Conservation (phyloP, 108 stramenopile species). For the Chaetoceros tenuissimus region DNA sequence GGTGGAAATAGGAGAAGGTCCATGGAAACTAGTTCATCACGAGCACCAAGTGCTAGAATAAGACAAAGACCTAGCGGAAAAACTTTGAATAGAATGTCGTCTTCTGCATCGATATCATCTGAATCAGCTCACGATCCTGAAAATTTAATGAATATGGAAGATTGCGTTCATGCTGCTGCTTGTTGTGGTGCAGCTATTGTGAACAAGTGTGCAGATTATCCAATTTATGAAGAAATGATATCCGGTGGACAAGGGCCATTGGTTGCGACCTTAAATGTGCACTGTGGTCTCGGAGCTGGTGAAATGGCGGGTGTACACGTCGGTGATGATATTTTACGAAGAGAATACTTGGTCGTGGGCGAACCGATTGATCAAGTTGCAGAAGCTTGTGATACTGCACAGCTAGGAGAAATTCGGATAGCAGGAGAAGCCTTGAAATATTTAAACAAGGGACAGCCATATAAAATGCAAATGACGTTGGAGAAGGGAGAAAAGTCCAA, state of each 20-base stretch:
- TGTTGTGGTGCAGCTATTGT: conserved; percentile 43
- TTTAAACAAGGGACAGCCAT: conserved; percentile 6
- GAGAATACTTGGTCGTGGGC: conserved; percentile 42
- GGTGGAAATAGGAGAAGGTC: too few relatives aligned
- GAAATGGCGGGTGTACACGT: conserved; percentile 33
- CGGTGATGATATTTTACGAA: conserved; percentile 19
- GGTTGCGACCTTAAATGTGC: conserved; percentile 42
- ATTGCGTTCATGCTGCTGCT: conserved; percentile 43
- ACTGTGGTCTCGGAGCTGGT: conserved; percentile 44
- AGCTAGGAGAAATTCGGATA: conserved; percentile 25
- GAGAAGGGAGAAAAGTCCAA: neutral
- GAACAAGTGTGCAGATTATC: conserved; percentile 39
- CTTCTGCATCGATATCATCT: too few relatives aligned
- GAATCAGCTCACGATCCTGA: too few relatives aligned
- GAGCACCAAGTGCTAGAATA: too few relatives aligned
- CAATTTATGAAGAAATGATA: conserved; percentile 23
- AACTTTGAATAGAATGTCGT: too few relatives aligned
- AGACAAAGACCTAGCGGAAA: too few relatives aligned
- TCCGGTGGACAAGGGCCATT: conserved; percentile 7
- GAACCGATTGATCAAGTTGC: conserved; percentile 50
- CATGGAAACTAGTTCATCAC: too few relatives aligned
- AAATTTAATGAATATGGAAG: conserved; percentile 23
- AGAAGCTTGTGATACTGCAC: conserved; percentile 22
- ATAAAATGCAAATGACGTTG: too few relatives aligned
- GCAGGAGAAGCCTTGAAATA: conserved; percentile 22